Percentiles rank a stretch among this genome's conserved stretches.
These are phyloP conservation scores for Paramecium sexaurelia DNA, from an alignment of 73 alveolate species.

Conservation along the genomic window DNA sequence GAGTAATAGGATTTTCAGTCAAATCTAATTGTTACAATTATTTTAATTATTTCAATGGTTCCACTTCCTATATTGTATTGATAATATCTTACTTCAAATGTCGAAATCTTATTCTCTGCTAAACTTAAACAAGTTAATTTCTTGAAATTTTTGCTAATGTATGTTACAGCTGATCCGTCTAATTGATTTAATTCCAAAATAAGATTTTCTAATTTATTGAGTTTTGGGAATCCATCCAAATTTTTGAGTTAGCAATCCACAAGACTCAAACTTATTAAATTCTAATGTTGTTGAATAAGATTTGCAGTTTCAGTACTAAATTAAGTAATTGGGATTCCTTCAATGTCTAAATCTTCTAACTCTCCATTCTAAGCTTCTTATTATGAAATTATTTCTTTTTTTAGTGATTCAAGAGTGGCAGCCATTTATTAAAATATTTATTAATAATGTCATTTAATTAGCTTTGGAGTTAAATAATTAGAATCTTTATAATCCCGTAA, in stretches of 20 bases:
- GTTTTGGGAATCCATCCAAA: conserved; percentile 44
- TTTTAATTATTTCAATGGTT: background rate
- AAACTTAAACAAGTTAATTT: background rate
- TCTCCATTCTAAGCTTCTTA: background rate
- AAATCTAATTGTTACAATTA: conserved; percentile 19
- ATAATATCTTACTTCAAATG: conserved; percentile 13
- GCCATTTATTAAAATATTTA: conserved; percentile 35
- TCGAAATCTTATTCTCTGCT: background rate
- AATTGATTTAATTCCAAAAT: conserved; percentile 3
- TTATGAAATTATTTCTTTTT: background rate
- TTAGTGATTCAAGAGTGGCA: background rate
- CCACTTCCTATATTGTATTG: background rate
- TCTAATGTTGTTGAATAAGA: background rate
- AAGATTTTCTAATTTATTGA: background rate
- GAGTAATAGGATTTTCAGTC: conserved; percentile 22
- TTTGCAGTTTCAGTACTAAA: background rate
- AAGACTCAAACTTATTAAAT: background rate
- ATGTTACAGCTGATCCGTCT: background rate
- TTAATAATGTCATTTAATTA: background rate
- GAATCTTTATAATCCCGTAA: background rate
- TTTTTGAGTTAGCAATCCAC: background rate
- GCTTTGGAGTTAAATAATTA: background rate
- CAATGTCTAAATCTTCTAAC: conserved; percentile 32
- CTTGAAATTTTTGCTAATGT: conserved; percentile 18
- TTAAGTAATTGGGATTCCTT: background rate